Evolutionary conservation across 1,284 basidiomycete genomes (phyloP).

Genomic region (Quambalaria eucalypti): DNA sequence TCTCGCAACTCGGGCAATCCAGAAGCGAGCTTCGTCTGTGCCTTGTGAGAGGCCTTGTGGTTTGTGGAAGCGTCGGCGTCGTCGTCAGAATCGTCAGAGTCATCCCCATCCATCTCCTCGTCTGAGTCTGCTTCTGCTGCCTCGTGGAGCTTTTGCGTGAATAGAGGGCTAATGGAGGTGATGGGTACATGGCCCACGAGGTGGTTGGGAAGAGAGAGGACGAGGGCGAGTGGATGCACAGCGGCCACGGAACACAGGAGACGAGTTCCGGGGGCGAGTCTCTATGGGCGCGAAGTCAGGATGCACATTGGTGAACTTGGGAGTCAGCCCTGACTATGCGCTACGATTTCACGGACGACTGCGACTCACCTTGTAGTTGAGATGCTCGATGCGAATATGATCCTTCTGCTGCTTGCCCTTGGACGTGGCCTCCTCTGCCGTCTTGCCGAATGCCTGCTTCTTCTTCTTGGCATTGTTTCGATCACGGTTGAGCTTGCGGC

Average conservation of each 20-base stretch:
- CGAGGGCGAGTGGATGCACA: constrained; percentile 77
- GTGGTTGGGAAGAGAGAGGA: constrained; percentile 89
- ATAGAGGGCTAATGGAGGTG: constrained; percentile 77
- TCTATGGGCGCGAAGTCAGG: constrained; percentile 51
- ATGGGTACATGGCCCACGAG: constrained; percentile 90
- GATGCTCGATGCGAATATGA: constrained; percentile 68
- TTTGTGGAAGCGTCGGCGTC: constrained; percentile 3
- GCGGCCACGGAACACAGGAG: constrained; percentile 77
- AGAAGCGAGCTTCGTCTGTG: constrained; percentile 8
- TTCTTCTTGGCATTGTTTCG: constrained; percentile 45
- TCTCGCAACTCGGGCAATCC: constrained; percentile 49
- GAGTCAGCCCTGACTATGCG: background rate
- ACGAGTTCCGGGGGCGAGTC: constrained; percentile 73
- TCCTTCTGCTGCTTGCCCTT: constrained; percentile 48
- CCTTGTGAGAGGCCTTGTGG: constrained; percentile 6
- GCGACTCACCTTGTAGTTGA: constrained; percentile 75
- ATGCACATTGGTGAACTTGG: background rate
- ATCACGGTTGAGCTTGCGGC: constrained; percentile 28
- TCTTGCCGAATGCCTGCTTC: constrained; percentile 18
- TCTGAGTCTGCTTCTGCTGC: constrained; percentile 51
- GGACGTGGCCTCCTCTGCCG: constrained; percentile 5
- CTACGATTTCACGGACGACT: background rate
- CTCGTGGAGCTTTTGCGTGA: constrained; percentile 58
- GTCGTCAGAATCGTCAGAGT: constrained; percentile 47
- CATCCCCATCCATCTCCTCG: constrained; percentile 52